These are phyloP conservation scores for Gymnopus androsaceus DNA, from an alignment of 1,284 basidiomycete species.

Conservation along the genomic window DNA sequence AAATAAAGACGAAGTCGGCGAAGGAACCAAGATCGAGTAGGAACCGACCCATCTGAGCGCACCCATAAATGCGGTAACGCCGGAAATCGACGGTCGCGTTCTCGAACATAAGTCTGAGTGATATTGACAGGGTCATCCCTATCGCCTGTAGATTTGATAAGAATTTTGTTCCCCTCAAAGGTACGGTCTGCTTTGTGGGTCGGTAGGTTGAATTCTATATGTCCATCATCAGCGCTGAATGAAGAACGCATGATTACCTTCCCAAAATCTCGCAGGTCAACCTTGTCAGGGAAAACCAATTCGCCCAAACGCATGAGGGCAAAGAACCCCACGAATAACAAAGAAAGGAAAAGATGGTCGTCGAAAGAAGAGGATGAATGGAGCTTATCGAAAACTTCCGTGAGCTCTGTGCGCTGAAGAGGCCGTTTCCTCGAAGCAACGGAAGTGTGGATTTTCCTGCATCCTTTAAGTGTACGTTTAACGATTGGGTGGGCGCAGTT, in stretches of 20 bases:
- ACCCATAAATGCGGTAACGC: conserved; percentile 2
- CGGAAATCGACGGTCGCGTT: conserved; percentile 2
- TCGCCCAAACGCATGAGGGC: conserved; percentile 35
- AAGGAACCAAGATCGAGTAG: conserved; percentile 13
- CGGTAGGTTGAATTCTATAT: not conserved
- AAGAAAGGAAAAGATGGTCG: conserved; percentile 31
- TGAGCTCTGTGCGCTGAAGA: too few relatives aligned
- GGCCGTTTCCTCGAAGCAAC: too few relatives aligned
- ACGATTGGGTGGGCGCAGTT: not conserved
- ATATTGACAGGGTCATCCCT: conserved; percentile 22
- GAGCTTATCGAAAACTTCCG: not conserved
- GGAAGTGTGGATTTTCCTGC: too few relatives aligned
- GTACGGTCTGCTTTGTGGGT: conserved; percentile 4
- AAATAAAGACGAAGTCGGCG: not conserved
- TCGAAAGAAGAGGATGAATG: conserved; percentile 22
- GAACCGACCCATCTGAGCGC: not conserved
- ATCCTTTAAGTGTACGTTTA: not conserved
- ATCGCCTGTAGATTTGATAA: conserved; percentile 11
- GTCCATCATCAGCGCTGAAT: conserved; percentile 3
- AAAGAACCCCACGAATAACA: conserved; percentile 31
- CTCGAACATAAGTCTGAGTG: not conserved
- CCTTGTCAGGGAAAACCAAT: conserved; percentile 26
- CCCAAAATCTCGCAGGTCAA: conserved; percentile 13
- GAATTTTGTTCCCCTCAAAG: too few relatives aligned
- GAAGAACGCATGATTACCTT: conserved; percentile 25